Base-by-base conservation (phyloP, 257 asterid genomes). In the Solanum rostratum region DNA sequence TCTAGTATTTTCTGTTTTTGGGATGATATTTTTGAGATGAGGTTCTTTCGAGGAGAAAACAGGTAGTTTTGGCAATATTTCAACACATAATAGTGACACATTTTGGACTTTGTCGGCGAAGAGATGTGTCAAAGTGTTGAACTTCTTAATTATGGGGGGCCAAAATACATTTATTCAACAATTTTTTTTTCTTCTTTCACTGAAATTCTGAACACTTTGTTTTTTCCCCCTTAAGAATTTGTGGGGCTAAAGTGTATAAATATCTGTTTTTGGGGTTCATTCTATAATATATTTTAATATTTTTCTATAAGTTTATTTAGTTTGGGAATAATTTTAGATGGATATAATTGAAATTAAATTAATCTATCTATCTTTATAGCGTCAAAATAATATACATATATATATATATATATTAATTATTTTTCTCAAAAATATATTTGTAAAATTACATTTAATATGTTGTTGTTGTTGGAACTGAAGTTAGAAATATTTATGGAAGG, bases 391-490 rank as follows among this genome's bases (percentile, higher is more conserved):
- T 8, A 1, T 5, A 19, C 5, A 55, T 19, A 19, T n/a, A n/a
- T n/a, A n/a, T n/a, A n/a, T n/a, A n/a, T n/a, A n/a, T n/a, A n/a
- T n/a, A n/a, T n/a, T n/a, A n/a, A n/a, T n/a, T n/a, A n/a, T n/a
- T n/a, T n/a, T n/a, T n/a, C n/a, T n/a, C n/a, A n/a, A n/a, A n/a
- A n/a, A n/a, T n/a, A n/a, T n/a, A n/a, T 33, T 33, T 33, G 4
- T 0, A 0, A 55, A 3, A 55, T 55, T 20, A 19, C 0, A 8
- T 55, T 1, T 1, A 55, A 0, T 20, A 20, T 2, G 5, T 55
- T 20, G 20, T 55, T 55, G 9, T 0, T 6, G 2, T 18, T 53
- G 18, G 10, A 0, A 15, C 5, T 9, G 6, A 20, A 57, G 6
- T 20, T 3, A 2, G 3, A 57, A 37, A 68, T 33, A 62, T 24